phyloP scores from a whole-genome alignment of 2,329 filamentous ascomycete species.

The Rhinocladiella similis region DNA sequence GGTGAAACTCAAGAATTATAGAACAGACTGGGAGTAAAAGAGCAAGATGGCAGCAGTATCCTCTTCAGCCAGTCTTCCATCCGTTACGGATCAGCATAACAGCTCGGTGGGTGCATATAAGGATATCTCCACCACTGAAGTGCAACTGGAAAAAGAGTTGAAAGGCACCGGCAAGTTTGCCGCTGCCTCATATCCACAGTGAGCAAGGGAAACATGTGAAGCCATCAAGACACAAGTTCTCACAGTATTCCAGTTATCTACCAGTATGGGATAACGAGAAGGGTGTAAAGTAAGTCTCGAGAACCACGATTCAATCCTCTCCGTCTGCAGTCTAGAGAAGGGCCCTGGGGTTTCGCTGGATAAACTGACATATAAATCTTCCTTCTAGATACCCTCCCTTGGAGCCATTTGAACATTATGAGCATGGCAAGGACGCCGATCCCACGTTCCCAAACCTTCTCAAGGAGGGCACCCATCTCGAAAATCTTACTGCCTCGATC shows the following conservation, averaged over 20 bases:
- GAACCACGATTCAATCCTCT: not conserved
- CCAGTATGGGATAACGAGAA: conserved; percentile 67
- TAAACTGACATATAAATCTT: not conserved
- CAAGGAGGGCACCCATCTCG: conserved; percentile 35
- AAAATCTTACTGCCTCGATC: conserved; percentile 35
- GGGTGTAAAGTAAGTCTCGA: conserved; percentile 30
- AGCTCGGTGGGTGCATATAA: conserved; percentile 26
- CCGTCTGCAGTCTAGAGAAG: not conserved
- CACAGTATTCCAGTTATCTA: conserved; percentile 52
- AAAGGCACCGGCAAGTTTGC: conserved; percentile 55
- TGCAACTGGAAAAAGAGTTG: conserved; percentile 52
- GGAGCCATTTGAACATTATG: conserved; percentile 68
- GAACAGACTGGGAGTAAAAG: not conserved
- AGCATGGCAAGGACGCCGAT: conserved; percentile 76
- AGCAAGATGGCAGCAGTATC: not conserved
- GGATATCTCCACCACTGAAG: conserved; percentile 16
- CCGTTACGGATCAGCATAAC: not conserved
- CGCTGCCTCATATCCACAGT: conserved; percentile 63
- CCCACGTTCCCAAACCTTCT: conserved; percentile 68
- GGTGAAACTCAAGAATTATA: not conserved
- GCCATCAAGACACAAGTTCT: not conserved
- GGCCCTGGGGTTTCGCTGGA: too few species aligned
- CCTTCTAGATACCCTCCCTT: conserved; percentile 59
- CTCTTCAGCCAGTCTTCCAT: not conserved
- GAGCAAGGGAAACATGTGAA: not conserved